A percentile compares a stretch with the other conserved stretches of the same genome.
These are phyloP conservation scores for Fimicolochytrium jonesii DNA, from an alignment of 192 early-diverging fungal species.

Conservation along the genomic window DNA sequence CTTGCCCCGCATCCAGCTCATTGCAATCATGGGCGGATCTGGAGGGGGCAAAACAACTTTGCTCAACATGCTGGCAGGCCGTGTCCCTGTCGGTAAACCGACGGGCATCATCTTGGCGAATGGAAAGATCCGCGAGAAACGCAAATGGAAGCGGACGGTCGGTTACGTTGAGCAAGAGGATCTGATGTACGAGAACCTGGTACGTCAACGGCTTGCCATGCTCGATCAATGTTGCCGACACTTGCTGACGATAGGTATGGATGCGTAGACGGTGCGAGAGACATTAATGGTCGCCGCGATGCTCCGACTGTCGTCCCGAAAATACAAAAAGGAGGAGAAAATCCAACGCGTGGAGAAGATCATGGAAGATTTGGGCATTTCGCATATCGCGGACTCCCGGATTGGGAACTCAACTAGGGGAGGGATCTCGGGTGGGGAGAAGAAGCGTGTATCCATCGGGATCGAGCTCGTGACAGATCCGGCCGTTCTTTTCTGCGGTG, in stretches of 20 bases:
- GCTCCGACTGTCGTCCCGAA: constrained; percentile 39
- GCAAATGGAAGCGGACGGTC: constrained; percentile 15
- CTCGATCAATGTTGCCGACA: constrained; percentile 25
- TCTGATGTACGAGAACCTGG: constrained; percentile 41
- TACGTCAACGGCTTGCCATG: too few species aligned
- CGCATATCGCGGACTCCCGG: constrained; percentile 34
- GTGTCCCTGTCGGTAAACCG: constrained; percentile 50
- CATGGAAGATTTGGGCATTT: constrained; percentile 30
- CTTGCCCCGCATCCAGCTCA: constrained; percentile 22
- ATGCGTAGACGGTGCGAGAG: constrained; percentile 73
- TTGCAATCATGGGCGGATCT: constrained; percentile 83
- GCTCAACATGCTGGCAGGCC: constrained; percentile 54
- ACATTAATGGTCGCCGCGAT: constrained; percentile 35
- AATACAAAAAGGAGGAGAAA: constrained; percentile 25
- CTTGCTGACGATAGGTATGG: too few species aligned
- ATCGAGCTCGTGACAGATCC: constrained; percentile 66
- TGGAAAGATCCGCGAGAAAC: constrained; percentile 47
- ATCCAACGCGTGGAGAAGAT: constrained; percentile 32
- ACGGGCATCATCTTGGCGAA: constrained; percentile 74
- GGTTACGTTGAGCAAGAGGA: constrained; percentile 51
- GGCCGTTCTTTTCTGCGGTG: constrained; percentile 27
- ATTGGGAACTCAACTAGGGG: constrained; percentile 49
- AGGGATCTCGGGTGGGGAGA: constrained; percentile 53
- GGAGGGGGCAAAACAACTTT: constrained; percentile 74
- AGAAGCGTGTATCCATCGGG: constrained; percentile 73